phyloP scores from a whole-genome alignment of 2,329 filamentous ascomycete genomes.

The Kalmusia sp. region DNA sequence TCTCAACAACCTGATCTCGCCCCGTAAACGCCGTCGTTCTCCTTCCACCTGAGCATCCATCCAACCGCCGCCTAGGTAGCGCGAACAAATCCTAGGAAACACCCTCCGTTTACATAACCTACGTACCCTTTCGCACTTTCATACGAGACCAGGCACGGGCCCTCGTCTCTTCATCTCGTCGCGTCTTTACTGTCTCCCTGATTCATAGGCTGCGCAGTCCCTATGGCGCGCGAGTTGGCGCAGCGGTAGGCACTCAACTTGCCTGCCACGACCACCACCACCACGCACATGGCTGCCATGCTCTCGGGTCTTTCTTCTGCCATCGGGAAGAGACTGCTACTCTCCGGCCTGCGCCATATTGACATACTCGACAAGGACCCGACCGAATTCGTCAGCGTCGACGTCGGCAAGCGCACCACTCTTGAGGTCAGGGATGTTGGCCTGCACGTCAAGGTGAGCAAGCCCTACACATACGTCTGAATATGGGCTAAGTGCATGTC shows the following conservation, averaged over 20 bases:
- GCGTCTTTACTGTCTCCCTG: background rate
- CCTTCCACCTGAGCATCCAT: slow-evolving; percentile 20
- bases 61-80: background rate
- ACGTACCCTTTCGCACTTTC: no score
- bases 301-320: slow-evolving; percentile 73
- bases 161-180: no score
- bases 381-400: slow-evolving; percentile 85
- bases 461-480: slow-evolving; percentile 12
- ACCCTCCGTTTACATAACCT: no score
- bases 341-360: slow-evolving; percentile 82
- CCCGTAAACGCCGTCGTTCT: background rate
- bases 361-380: slow-evolving; percentile 89
- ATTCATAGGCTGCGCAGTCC: slow-evolving; percentile 9
- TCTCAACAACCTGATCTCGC: no score
- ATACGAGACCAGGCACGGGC: no score
- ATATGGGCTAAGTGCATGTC: slow-evolving; percentile 20
- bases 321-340: slow-evolving; percentile 85
- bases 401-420: slow-evolving; percentile 79
- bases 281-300: slow-evolving; percentile 63
- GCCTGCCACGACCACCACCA: slow-evolving; percentile 22
- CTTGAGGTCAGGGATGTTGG: slow-evolving; percentile 89
- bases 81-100: background rate
- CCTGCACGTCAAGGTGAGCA: slow-evolving; percentile 76
- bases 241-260: slow-evolving; percentile 38
- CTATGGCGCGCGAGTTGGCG: slow-evolving; percentile 34